These are phyloP conservation scores for Chaetomium olivaceum DNA, from an alignment of 2,329 filamentous ascomycete species.

Conservation along the genomic window DNA sequence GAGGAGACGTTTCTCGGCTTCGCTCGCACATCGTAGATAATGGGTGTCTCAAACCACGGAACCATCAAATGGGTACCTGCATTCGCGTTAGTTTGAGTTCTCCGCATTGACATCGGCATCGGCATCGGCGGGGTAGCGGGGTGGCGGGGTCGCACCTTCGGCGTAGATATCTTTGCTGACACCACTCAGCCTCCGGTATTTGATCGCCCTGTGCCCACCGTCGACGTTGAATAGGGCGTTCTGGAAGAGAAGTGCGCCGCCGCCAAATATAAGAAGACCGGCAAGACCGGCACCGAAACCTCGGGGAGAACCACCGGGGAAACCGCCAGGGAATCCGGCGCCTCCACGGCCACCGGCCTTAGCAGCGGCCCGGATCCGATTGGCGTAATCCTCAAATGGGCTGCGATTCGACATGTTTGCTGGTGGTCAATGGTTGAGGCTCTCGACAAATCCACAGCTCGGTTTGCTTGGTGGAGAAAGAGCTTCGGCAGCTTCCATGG, in stretches of 20 bases:
- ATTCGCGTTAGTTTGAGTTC: conserved; percentile 20
- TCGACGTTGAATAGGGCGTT: conserved; percentile 80
- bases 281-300: conserved; percentile 44
- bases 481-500: conserved; percentile 18
- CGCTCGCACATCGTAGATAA: conserved; percentile 96
- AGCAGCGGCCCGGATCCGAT: conserved; percentile 52
- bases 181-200: conserved; percentile 89
- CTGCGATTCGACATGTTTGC: conserved; percentile 41
- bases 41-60: conserved; percentile 95
- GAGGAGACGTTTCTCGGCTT: conserved; percentile 96
- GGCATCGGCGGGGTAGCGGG: background rate
- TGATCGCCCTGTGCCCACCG: conserved; percentile 98
- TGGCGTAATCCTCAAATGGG: conserved; percentile 53
- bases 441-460: conserved; percentile 11
- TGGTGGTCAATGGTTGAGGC: conserved; percentile 1
- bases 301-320: conserved; percentile 44
- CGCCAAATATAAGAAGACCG: conserved; percentile 48
- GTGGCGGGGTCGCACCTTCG: conserved; percentile 66
- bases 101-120: background rate
- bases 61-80: conserved; percentile 88
- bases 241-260: conserved; percentile 54
- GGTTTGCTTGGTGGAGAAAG: conserved; percentile 27
- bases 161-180: conserved; percentile 94
- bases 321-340: conserved; percentile 36
- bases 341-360: conserved; percentile 44